These are phyloP conservation scores for Solanum habrochaites DNA, from an alignment of 257 asterid species.

Conservation along the genomic window DNA sequence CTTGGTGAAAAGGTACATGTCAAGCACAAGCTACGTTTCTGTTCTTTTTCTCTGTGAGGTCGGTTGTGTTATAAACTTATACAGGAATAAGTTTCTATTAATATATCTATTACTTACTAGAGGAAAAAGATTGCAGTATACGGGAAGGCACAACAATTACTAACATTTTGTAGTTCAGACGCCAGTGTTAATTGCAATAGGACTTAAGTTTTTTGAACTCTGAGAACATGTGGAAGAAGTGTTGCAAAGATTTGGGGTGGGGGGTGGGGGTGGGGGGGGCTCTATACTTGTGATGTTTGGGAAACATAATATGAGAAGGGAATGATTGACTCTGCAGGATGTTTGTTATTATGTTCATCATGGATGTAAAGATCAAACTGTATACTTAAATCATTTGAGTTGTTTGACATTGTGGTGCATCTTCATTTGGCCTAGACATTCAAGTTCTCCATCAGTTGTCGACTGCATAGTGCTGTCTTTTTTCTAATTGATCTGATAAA, in stretches of 20 bases:
- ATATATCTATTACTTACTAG: neutral
- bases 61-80: neutral
- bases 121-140: neutral
- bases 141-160: neutral
- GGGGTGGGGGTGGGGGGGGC: too few relatives aligned
- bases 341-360: neutral
- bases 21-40: neutral
- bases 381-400: neutral
- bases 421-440: neutral
- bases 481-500: neutral
- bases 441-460: neutral
- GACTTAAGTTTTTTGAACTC: neutral
- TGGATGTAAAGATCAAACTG: neutral
- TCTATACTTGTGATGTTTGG: neutral
- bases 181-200: neutral
- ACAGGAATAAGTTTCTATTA: neutral
- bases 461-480: neutral
- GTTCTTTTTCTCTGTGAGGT: neutral
- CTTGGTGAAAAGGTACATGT: conserved; percentile 76
- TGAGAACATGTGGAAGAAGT: neutral
- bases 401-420: neutral
- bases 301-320: neutral
- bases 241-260: neutral
- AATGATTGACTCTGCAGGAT: neutral
- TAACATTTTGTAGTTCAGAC: neutral